Base-by-base conservation (phyloP, 2,329 filamentous ascomycete genomes). In the Neocatenulostroma microsporum region DNA sequence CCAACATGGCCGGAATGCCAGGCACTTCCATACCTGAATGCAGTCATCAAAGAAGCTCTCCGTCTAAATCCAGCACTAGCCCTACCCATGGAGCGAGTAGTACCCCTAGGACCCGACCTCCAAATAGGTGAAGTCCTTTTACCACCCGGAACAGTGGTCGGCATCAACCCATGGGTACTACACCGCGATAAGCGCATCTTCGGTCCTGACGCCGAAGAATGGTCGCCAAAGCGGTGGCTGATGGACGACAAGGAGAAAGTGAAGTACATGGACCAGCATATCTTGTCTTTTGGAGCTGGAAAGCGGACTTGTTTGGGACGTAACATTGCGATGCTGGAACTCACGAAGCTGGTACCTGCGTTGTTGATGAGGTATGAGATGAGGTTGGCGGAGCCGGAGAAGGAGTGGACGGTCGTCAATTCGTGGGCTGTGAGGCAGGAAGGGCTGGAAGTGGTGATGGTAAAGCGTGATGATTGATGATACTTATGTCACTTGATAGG, bases 211-310 rank as follows among this genome's bases (percentile, higher is more conserved):
- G 50, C 51, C 18, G 46, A 53, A 1, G 32, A 41, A 5, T 72
- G 63, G 42, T 45, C 50, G 14, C 68, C 68, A 0, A 63, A 68
- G 37, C 50, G 69, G n/a, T 72, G 69, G 69, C 42, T 70, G 2
- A 55, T 60, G 13, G 27, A 23, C 8, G 40, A 44, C 21, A 33
- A 25, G 19, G 27, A 42, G 33, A 27, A 39, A 17, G 30, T 44
- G 23, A 46, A 44, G 33, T 36, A 40, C 24, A 48, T 46, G 43
- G 38, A 47, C 29, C 37, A 41, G 14, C 41, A 44, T 26, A 26
- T 43, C 8, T 26, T 48, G 15, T 38, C 45, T 12, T 63, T 64
- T 31, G 61, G 61, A 7, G 55, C 47, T 5, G 61, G 61, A 1
- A 51, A 55, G 2, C 44, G 61, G 9, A 54, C 49, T 1, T 63